Evolutionary conservation across 2,329 filamentous ascomycete species (phyloP).

Genomic region (Botrytis sinoallii): DNA sequence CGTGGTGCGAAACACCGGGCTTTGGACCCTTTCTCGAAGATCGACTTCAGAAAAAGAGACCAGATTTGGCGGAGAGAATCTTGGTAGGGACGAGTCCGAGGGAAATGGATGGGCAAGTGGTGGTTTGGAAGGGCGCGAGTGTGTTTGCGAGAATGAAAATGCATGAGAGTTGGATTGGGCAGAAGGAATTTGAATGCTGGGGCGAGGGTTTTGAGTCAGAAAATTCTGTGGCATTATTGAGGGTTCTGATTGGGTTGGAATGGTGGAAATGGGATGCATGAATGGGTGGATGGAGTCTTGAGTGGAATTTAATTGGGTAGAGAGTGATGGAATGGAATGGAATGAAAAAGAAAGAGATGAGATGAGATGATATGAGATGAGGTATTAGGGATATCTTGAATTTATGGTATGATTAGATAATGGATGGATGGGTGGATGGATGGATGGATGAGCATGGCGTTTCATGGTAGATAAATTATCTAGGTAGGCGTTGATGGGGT

Average conservation of each 20-base stretch:
- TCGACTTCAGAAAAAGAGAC: slow-evolving; percentile 64
- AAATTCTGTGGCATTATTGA: slow-evolving; percentile 48
- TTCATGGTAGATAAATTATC: neutral
- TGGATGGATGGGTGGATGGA: neutral
- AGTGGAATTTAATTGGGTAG: neutral
- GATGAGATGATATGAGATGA: too few species aligned
- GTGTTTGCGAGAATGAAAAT: slow-evolving; percentile 83
- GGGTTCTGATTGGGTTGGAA: neutral
- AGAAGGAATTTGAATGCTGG: slow-evolving; percentile 85
- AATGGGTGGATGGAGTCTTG: neutral
- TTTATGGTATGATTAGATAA: slow-evolving; percentile 2
- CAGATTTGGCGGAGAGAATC: slow-evolving; percentile 59
- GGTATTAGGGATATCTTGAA: neutral
- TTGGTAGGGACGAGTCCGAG: slow-evolving; percentile 70
- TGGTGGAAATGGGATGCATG: neutral
- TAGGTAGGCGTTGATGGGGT: neutral
- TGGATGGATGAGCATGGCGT: neutral
- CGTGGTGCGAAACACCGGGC: slow-evolving; percentile 71
- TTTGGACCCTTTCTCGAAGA: slow-evolving; percentile 84
- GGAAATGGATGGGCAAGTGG: slow-evolving; percentile 96
- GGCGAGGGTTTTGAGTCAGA: slow-evolving; percentile 77
- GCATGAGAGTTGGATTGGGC: slow-evolving; percentile 93
- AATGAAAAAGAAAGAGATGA: neutral
- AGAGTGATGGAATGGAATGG: neutral
- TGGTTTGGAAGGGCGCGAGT: slow-evolving; percentile 95